Conservation (phyloP, 2,329 filamentous ascomycete species). For the Podosphaera xanthii region DNA sequence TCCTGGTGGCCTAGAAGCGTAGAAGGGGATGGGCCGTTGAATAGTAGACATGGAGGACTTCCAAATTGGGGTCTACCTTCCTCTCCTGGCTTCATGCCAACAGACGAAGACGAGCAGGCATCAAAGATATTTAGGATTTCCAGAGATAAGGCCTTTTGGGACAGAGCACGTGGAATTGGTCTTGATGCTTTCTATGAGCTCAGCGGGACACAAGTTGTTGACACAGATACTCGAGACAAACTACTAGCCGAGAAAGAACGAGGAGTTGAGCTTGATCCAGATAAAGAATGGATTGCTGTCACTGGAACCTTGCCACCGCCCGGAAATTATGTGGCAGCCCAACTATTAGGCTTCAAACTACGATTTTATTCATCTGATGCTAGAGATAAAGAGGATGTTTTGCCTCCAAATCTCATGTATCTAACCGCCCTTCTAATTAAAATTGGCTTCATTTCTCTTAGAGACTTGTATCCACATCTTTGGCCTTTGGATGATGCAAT, state of each 20-base stretch:
- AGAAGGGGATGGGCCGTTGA: constrained; percentile 21
- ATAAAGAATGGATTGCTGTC: constrained; percentile 51
- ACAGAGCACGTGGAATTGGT: constrained; percentile 49
- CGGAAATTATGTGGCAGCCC: constrained; percentile 79
- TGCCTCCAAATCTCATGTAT: constrained; percentile 84
- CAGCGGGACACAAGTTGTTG: constrained; percentile 44
- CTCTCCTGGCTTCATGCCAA: constrained; percentile 36
- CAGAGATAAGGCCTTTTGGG: constrained; percentile 64
- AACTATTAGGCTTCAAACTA: constrained; percentile 89
- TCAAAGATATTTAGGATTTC: constrained; percentile 31
- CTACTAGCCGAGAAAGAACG: constrained; percentile 20
- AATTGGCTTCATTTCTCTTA: constrained; percentile 82
- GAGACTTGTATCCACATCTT: constrained; percentile 77
- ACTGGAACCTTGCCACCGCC: constrained; percentile 64
- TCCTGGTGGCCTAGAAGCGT: constrained; percentile 81
- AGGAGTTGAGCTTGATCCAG: constrained; percentile 25
- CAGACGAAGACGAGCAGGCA: constrained; percentile 42
- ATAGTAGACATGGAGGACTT: constrained; percentile 32
- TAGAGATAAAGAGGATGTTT: constrained; percentile 48
- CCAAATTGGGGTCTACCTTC: constrained; percentile 68
- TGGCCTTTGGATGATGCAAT: constrained; percentile 71
- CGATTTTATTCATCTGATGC: constrained; percentile 76
- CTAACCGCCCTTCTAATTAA: constrained; percentile 84
- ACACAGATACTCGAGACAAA: constrained; percentile 27
- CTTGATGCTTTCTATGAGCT: constrained; percentile 78